Percentiles rank a stretch among this genome's conserved stretches.
Evolutionary conservation across 805 yeast genomes (phyloP).

Genomic region (Hanseniaspora taiwanica): DNA sequence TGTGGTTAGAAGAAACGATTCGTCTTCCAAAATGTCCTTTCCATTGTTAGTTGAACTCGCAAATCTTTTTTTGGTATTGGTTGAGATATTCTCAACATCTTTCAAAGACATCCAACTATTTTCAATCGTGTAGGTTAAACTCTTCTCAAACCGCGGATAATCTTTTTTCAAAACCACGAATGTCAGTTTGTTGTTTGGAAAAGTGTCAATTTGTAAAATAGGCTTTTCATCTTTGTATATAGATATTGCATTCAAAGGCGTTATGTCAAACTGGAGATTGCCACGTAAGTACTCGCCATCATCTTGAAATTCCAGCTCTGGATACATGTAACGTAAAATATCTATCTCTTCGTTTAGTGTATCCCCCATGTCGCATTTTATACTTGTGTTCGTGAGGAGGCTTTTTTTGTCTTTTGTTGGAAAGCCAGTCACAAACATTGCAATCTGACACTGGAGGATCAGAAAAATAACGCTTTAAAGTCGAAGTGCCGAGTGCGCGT

Average conservation of each 20-base stretch:
- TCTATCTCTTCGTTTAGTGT: conserved; percentile 12
- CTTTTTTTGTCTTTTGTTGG: no score
- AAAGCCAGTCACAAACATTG: no score
- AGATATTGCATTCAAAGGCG: conserved; percentile 8
- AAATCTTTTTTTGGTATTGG: neutral
- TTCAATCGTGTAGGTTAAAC: conserved; percentile 12
- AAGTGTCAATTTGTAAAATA: conserved; percentile 1
- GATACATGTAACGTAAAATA: conserved; percentile 20
- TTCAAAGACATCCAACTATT: conserved; percentile 21
- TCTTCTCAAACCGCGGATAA: conserved; percentile 13
- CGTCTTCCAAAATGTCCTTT: no score
- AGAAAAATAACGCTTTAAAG: no score
- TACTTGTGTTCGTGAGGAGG: no score
- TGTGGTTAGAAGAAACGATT: neutral
- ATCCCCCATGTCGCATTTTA: no score
- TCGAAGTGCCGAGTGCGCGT: no score
- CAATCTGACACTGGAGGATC: no score
- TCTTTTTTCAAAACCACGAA: conserved; percentile 8
- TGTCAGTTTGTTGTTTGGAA: conserved; percentile 3
- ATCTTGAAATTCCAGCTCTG: conserved; percentile 12
- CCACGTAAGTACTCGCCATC: conserved; percentile 8
- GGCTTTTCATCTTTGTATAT: conserved; percentile 2
- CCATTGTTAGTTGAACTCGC: neutral
- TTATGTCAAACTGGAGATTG: conserved; percentile 9
- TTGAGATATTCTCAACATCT: neutral